Evolutionary conservation across 2,329 filamentous ascomycete species (phyloP).

Genomic region (Fusarium ramigenum): DNA sequence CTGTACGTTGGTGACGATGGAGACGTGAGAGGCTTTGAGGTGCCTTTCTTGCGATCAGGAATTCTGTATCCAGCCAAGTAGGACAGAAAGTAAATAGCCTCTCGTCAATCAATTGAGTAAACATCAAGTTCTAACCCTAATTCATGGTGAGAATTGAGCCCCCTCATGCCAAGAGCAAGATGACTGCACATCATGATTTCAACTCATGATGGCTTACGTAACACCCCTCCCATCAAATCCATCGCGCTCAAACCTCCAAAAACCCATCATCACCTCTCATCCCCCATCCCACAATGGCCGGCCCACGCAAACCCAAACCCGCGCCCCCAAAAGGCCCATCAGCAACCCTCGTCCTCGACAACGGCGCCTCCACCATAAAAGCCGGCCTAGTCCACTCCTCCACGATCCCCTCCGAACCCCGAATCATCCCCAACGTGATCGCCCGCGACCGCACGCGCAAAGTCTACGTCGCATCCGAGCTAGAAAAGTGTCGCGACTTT

Average conservation of each 20-base stretch:
- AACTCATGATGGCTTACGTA: slow-evolving; percentile 31
- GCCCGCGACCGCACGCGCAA: slow-evolving; percentile 82
- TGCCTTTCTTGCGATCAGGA: slow-evolving; percentile 47
- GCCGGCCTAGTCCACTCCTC: slow-evolving; percentile 75
- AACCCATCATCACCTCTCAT: not conserved
- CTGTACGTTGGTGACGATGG: slow-evolving; percentile 36
- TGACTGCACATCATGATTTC: slow-evolving; percentile 10
- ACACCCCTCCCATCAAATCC: slow-evolving; percentile 27
- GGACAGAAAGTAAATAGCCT: rapidly evolving
- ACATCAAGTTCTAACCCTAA: rapidly evolving
- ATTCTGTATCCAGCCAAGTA: slow-evolving; percentile 13
- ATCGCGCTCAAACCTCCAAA: slow-evolving; percentile 12
- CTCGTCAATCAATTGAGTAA: rapidly evolving
- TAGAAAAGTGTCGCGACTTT: slow-evolving; percentile 85
- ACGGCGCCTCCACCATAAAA: slow-evolving; percentile 92
- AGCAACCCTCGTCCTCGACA: slow-evolving; percentile 87
- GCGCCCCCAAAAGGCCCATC: slow-evolving; percentile 62
- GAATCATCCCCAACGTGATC: slow-evolving; percentile 86
- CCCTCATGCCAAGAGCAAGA: not conserved
- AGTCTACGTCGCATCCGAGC: slow-evolving; percentile 81
- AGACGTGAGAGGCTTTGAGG: slow-evolving; percentile 45
- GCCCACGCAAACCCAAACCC: slow-evolving; percentile 62
- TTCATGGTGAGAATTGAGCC: rapidly evolving
- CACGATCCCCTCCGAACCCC: slow-evolving; percentile 64
- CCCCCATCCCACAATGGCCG: slow-evolving; percentile 50